These are phyloP conservation scores for Mycena indigotica DNA, from an alignment of 768 basidiomycete species.

Conservation along the genomic window DNA sequence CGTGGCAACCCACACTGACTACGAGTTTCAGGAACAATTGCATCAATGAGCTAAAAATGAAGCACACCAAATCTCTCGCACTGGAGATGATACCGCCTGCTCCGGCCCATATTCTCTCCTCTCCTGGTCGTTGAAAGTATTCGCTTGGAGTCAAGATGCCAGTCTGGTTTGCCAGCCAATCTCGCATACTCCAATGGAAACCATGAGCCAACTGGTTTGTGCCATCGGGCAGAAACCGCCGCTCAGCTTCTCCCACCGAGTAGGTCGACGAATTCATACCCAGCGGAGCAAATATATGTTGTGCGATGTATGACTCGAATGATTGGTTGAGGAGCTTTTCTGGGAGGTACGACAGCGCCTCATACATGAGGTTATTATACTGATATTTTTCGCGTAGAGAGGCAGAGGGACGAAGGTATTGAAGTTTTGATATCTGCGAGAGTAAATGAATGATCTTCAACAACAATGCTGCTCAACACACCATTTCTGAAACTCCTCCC, in stretches of 20 bases:
- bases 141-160: neutral
- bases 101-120: constrained; percentile 44
- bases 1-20: constrained; percentile 41
- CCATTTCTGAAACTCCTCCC: constrained; percentile 40
- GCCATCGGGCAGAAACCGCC: neutral
- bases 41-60: neutral
- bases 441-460: neutral
- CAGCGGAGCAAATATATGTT: constrained; percentile 31
- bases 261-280: constrained; percentile 32
- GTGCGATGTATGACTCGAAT: constrained; percentile 30
- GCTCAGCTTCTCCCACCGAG: constrained; percentile 27
- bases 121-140: constrained; percentile 33
- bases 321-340: constrained; percentile 12
- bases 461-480: constrained; percentile 12
- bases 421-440: constrained; percentile 17
- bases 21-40: constrained; percentile 16
- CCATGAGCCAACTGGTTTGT: neutral
- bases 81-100: constrained; percentile 44
- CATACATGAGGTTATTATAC: constrained; percentile 28
- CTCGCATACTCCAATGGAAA: neutral
- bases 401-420: constrained; percentile 22
- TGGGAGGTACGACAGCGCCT: constrained; percentile 19
- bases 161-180: neutral
- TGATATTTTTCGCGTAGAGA: constrained; percentile 23
- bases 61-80: constrained; percentile 41